Conservation (phyloP, 2,329 filamentous ascomycete species). For the Monosporascus ibericus region DNA sequence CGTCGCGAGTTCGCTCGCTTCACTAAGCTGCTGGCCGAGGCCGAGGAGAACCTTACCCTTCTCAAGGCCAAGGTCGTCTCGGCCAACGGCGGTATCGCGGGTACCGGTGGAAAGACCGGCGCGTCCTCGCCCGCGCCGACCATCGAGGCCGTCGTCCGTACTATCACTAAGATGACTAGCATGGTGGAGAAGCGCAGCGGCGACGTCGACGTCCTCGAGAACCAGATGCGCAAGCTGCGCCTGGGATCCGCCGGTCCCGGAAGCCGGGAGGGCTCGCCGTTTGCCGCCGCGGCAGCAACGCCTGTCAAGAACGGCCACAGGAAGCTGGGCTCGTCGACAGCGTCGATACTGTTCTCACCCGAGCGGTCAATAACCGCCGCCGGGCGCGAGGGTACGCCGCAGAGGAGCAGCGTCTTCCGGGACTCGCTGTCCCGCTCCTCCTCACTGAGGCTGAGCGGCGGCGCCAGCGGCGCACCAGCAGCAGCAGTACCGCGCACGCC, state of each 20-base stretch:
- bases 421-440: constrained; percentile 37
- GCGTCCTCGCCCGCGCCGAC: constrained; percentile 54
- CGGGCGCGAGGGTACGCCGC: constrained; percentile 30
- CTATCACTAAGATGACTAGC: constrained; percentile 84
- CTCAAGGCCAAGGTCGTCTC: constrained; percentile 72
- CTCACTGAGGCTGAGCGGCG: constrained; percentile 22
- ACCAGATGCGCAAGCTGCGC: constrained; percentile 71
- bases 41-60: constrained; percentile 73
- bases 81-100: constrained; percentile 43
- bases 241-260: constrained; percentile 40
- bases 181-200: constrained; percentile 89
- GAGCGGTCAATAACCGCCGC: constrained; percentile 24
- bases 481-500: constrained; percentile 31
- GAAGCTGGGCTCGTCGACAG: constrained; percentile 13
- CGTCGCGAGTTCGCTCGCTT: constrained; percentile 69
- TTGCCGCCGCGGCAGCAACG: constrained; percentile 21
- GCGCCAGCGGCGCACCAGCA: constrained; percentile 12
- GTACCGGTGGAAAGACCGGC: neutral
- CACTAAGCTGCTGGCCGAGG: constrained; percentile 66
- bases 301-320: constrained; percentile 10
- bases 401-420: constrained; percentile 31
- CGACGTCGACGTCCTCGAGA: constrained; percentile 85
- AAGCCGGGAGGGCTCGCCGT: constrained; percentile 36
- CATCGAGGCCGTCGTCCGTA: constrained; percentile 85
- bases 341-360: constrained; percentile 28